phyloP scores from a whole-genome alignment of 306 rosid species.

The Trifolium subterraneum region DNA sequence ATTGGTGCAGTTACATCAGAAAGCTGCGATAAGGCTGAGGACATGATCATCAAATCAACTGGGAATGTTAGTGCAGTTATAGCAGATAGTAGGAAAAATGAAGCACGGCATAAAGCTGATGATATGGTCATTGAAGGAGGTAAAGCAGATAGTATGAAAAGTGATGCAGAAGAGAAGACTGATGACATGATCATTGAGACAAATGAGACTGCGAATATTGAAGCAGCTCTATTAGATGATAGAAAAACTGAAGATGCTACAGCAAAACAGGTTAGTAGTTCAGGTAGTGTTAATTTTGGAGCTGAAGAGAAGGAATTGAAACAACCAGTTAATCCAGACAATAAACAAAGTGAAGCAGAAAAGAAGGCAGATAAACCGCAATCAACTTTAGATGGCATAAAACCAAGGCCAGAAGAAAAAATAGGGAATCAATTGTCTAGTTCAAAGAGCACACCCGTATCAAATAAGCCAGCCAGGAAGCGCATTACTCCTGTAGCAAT shows the following conservation, averaged over 20 bases:
- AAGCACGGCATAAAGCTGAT: neutral
- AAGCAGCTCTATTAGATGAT: constrained; percentile 26
- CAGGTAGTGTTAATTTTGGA: constrained; percentile 37
- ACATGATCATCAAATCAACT: constrained; percentile 37
- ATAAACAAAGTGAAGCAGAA: constrained; percentile 40
- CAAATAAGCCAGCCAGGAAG: constrained; percentile 51
- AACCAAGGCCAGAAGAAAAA: constrained; percentile 35
- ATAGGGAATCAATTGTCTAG: constrained; percentile 34
- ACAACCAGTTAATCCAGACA: constrained; percentile 12
- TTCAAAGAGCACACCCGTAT: constrained; percentile 32
- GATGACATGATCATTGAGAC: constrained; percentile 32
- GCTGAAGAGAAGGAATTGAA: constrained; percentile 28
- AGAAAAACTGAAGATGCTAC: constrained; percentile 39
- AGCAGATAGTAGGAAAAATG: constrained; percentile 25
- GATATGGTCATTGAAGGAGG: constrained; percentile 15
- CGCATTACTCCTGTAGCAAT: constrained; percentile 50
- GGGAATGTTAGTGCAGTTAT: constrained; percentile 24
- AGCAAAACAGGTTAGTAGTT: constrained; percentile 35
- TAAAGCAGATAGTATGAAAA: constrained; percentile 26
- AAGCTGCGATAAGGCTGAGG: constrained; percentile 26
- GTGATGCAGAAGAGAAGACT: constrained; percentile 25
- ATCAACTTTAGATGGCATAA: constrained; percentile 40
- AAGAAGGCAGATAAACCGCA: constrained; percentile 41
- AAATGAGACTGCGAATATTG: constrained; percentile 31
- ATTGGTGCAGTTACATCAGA: constrained; percentile 11